A percentile compares a stretch with the other conserved stretches of the same genome.
Conservation (phyloP, 768 basidiomycete genomes). For the Hypholoma sublateritium region DNA sequence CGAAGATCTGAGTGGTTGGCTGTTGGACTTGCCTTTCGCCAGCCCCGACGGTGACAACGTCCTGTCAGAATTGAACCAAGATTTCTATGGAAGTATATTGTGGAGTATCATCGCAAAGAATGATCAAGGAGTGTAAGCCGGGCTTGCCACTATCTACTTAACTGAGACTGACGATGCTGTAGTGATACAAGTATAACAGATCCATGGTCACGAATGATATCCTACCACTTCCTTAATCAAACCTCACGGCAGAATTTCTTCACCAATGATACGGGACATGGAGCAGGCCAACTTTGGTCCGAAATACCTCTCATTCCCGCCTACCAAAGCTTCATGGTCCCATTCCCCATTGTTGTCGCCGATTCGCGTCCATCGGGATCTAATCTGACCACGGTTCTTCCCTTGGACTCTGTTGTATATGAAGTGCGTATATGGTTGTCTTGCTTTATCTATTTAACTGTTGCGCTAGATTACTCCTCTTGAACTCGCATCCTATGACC, state of each 20-base stretch:
- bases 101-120: conserved; percentile 59
- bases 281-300: conserved; percentile 75
- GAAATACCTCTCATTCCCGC: conserved; percentile 48
- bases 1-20: conserved; percentile 47
- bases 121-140: conserved; percentile 48
- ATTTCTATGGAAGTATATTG: conserved; percentile 54
- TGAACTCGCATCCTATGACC: conserved; percentile 76
- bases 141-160: neutral
- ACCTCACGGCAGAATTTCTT: conserved; percentile 61
- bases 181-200: conserved; percentile 70
- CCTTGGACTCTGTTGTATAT: conserved; percentile 50
- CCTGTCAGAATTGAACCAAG: conserved; percentile 44
- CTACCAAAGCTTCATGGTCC: conserved; percentile 49
- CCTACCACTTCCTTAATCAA: conserved; percentile 73
- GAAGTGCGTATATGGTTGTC: conserved; percentile 38
- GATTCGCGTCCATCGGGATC: conserved; percentile 51
- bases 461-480: conserved; percentile 51
- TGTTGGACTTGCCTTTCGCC: conserved; percentile 54
- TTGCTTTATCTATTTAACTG: neutral
- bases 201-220: conserved; percentile 62
- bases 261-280: conserved; percentile 57
- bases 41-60: conserved; percentile 53
- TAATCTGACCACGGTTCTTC: conserved; percentile 37
- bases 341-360: conserved; percentile 67
- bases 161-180: neutral